phyloP scores from a whole-genome alignment of 2,329 filamentous ascomycete genomes.

The Rutstroemia sp. region DNA sequence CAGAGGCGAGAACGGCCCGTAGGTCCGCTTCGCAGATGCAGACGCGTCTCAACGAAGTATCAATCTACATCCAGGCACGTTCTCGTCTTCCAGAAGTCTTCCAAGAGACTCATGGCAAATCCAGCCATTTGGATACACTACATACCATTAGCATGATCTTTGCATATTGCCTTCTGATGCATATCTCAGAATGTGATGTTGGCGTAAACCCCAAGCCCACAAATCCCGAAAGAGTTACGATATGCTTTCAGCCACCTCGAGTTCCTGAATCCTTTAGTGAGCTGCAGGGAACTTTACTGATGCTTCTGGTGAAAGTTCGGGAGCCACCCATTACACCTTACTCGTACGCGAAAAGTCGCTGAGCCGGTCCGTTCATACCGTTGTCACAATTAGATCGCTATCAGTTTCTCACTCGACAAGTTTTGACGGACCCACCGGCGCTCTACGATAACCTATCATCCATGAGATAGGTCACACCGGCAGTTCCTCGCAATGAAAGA shows the following conservation, averaged over 20 bases:
- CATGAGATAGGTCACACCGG: not conserved
- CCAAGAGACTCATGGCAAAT: not conserved
- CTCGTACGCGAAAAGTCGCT: slow-evolving; percentile 13
- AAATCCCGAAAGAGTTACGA: not conserved
- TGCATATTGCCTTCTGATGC: slow-evolving; percentile 1
- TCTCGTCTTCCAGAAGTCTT: not conserved
- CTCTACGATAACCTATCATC: not conserved
- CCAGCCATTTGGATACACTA: slow-evolving; percentile 1
- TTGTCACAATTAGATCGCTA: slow-evolving; percentile 1
- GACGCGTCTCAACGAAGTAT: slow-evolving; percentile 1
- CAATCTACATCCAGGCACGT: not conserved
- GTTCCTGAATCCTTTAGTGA: not conserved
- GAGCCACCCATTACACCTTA: not conserved
- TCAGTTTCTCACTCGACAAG: not conserved
- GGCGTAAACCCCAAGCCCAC: not conserved
- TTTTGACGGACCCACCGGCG: not conserved
- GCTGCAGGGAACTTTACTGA: not conserved
- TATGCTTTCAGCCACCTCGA: not conserved
- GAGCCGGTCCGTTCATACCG: slow-evolving; percentile 24
- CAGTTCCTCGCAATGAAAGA: slow-evolving; percentile 4
- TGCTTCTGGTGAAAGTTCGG: not conserved
- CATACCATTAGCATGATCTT: not conserved
- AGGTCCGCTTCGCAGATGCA: slow-evolving; percentile 5
- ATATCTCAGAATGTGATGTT: not conserved
- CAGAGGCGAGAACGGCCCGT: slow-evolving; percentile 15